A percentile compares a stretch with the other conserved stretches of the same genome.
These are phyloP conservation scores for Hypoxylon sp. DNA, from an alignment of 2,329 filamentous ascomycete species.

Conservation along the genomic window DNA sequence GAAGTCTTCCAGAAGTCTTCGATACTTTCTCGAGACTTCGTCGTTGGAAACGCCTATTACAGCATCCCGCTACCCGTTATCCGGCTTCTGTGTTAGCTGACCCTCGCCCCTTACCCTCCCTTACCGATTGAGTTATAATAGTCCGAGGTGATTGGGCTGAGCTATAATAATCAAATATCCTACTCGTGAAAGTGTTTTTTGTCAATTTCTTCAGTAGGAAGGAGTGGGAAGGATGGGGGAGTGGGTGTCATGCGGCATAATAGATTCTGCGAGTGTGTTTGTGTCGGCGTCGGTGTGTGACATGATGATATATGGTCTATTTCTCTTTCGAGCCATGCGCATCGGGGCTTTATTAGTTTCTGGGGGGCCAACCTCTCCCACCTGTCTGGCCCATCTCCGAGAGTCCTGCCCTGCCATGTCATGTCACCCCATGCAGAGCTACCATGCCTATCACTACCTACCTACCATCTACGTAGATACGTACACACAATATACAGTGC, in stretches of 20 bases:
- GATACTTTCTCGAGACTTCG: slow-evolving; percentile 42
- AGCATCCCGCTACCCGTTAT: slow-evolving; percentile 11
- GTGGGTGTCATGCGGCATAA: slow-evolving; percentile 36
- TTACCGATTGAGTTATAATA: slow-evolving; percentile 42
- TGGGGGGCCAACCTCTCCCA: slow-evolving; percentile 22
- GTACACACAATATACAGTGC: slow-evolving; percentile 11
- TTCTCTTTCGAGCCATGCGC: slow-evolving; percentile 41
- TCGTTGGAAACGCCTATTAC: slow-evolving; percentile 11
- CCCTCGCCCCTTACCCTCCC: slow-evolving; percentile 22
- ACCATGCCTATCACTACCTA: slow-evolving; percentile 22
- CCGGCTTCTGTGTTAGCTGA: slow-evolving; percentile 13
- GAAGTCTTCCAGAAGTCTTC: slow-evolving; percentile 30
- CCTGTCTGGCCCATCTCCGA: slow-evolving; percentile 27
- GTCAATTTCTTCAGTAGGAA: background rate
- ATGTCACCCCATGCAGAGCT: slow-evolving; percentile 31
- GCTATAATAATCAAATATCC: slow-evolving; percentile 32
- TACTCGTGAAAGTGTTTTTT: slow-evolving; percentile 11
- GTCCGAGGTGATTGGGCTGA: slow-evolving; percentile 33
- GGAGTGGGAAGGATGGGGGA: slow-evolving; percentile 17
- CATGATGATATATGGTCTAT: slow-evolving; percentile 26
- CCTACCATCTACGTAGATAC: slow-evolving; percentile 12
- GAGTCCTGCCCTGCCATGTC: slow-evolving; percentile 15
- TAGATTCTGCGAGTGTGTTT: slow-evolving; percentile 15
- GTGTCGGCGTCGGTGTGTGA: slow-evolving; percentile 35
- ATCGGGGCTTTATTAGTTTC: slow-evolving; percentile 45